Evolutionary conservation across 805 yeast genomes (phyloP), one percentile per base, ranked within the genome.

Genomic region (Lipomyces mesembrius): DNA sequence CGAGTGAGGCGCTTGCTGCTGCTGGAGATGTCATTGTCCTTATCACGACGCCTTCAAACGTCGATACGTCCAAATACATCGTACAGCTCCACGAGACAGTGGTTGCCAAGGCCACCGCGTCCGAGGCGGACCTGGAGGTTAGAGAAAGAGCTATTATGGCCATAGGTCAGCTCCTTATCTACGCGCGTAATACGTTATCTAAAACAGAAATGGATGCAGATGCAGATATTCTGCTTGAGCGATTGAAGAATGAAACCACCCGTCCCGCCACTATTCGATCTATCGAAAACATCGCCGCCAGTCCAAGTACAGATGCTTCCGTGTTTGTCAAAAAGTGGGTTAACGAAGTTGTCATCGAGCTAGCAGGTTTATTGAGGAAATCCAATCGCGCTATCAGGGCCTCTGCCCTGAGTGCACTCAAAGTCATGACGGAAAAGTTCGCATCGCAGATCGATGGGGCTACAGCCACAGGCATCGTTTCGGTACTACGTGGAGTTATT

Each of bases 101-200:
- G 2, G 71, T 78, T 11, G 72, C 75, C 1, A 77, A 77, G 51
- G 82, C 80, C 4, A 63, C 74, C 0, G 74, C 78, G 1, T 66
- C 79, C 2, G 77, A 81, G 52, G 73, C 75, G 37, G 82, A 77
- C 55, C 74, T 79, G 63, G 82, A 79, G 46, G 71, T 80, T 5
- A 74, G 83, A 65, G 80, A 77, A 54, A 68, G 70, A n/a, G 80
- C 83, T 0, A 75, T 80, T 20, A 71, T 70, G 52, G 76, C 75
- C 2, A 55, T 80, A 12, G 78, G 79, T 12, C 61, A 69, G 37
- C 62, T 80, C 59, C 53, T 75, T 22, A 43, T 63, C 37, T 39
- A 32, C 9, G 65, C 68, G 20, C 57, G 60, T 2, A 72, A 71
- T n/a, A 68, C 72, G 1, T 51, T 78, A 34, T 73, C 77, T 17